Percentiles rank a stretch among this genome's conserved stretches.
Conservation (phyloP, 345 rosid genomes). For the Pistacia atlantica region DNA sequence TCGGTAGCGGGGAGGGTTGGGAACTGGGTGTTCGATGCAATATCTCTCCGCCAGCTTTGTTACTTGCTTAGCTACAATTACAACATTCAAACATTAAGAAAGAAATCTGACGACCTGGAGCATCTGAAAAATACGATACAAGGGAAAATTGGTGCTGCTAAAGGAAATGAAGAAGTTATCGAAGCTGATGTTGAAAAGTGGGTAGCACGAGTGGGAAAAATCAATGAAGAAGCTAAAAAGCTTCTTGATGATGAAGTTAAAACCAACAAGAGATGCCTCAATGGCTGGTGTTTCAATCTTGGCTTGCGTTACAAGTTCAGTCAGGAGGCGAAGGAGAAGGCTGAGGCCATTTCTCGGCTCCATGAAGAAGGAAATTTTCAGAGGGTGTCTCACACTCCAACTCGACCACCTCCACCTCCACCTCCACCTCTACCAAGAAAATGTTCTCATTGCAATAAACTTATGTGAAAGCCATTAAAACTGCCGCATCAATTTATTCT, state of each 20-base stretch:
- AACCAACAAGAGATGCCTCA: neutral
- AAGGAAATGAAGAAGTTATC: neutral
- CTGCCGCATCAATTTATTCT: too few relatives aligned
- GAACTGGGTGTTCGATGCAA: neutral
- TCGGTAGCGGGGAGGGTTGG: neutral
- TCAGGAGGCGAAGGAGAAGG: neutral
- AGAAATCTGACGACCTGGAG: neutral
- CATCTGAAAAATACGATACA: neutral
- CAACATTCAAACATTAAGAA: neutral
- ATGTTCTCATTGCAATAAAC: too few relatives aligned
- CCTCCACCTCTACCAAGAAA: too few relatives aligned
- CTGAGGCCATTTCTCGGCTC: neutral
- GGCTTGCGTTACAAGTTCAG: neutral
- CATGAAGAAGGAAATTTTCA: neutral
- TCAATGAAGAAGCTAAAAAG: neutral
- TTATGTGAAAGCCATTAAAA: too few relatives aligned
- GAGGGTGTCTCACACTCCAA: neutral
- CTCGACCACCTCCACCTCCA: neutral
- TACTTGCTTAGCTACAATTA: slow-evolving; percentile 2
- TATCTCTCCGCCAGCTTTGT: neutral
- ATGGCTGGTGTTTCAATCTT: neutral
- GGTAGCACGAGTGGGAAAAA: neutral
- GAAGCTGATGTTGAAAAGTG: neutral
- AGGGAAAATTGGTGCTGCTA: neutral
- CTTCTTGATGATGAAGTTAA: neutral